Evolutionary conservation across 2,329 filamentous ascomycete genomes (phyloP), one percentile per base, ranked within the genome.

Genomic region (Trichoderma guizhouense): DNA sequence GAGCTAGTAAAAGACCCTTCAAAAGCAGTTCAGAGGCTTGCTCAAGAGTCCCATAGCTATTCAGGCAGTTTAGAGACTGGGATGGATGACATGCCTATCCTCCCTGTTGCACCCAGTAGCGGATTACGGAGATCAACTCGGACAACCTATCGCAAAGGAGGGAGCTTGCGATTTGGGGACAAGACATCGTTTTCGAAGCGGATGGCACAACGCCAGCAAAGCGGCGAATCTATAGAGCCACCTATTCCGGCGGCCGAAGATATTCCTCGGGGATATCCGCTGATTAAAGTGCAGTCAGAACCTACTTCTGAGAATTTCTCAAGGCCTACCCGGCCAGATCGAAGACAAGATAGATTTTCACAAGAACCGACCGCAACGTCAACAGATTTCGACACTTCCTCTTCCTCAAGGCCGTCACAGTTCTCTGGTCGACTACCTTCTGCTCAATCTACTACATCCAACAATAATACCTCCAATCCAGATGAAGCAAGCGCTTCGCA

Each of bases 91-190:
- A 91, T 92, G 84, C 94, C 95, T 7, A 97, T 98, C 74, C 84
- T 98, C 55, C 93, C 94, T 1, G 88, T 92, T 71, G 90, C 92
- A 24, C 90, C 90, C 1, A 93, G 93, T 4, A 90, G 92, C 80
- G 93, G 93, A 36, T 84, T 99, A 63, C 92, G 96, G 76, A 89
- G 96, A 73, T 98, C 96, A 14, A 99, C 94, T 24, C 89, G 93
- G 69, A 99, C 96, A 6, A 95, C 93, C 30, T 98, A 98, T 80
- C 87, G 95, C 77, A 93, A 90, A 76, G 87, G 93, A 72, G 95
- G 95, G 39, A 98, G 95, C 83, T 81, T 97, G 74, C 91, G 92
- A 65, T 93, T 91, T 75, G 92, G 93, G 28, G 92, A 96, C 73
- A 88, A 92, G 69, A 85, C 90, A 4, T 90, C 92, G 0, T 92